Evolutionary conservation across 2,329 filamentous ascomycete genomes (phyloP).

Genomic region (Phialophora verrucosa): DNA sequence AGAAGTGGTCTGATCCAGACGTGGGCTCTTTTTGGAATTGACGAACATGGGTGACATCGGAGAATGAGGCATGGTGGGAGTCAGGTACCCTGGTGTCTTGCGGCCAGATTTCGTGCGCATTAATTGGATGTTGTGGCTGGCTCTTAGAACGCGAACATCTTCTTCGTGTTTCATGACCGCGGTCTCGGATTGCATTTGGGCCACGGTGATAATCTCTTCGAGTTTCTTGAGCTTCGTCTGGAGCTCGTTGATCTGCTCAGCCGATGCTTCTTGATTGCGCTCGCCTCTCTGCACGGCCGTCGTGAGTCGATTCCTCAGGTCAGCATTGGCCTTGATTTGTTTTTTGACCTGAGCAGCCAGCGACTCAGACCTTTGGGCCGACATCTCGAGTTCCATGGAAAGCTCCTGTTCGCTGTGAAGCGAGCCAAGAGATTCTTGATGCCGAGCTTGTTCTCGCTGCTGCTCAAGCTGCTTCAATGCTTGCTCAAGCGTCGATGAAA

Average conservation of each 20-base stretch:
- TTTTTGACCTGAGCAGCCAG: slow-evolving; percentile 78
- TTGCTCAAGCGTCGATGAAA: slow-evolving; percentile 68
- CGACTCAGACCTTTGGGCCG: slow-evolving; percentile 77
- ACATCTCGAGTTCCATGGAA: slow-evolving; percentile 72
- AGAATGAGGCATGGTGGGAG: slow-evolving; percentile 60
- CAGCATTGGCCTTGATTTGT: slow-evolving; percentile 78
- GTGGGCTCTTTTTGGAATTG: slow-evolving; percentile 59
- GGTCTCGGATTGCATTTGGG: slow-evolving; percentile 86
- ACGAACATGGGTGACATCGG: slow-evolving; percentile 68
- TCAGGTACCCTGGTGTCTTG: slow-evolving; percentile 48
- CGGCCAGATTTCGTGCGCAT: slow-evolving; percentile 68
- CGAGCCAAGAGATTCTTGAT: slow-evolving; percentile 68
- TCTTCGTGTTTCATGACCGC: slow-evolving; percentile 83
- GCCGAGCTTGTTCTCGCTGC: slow-evolving; percentile 64
- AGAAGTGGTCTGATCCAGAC: slow-evolving; percentile 65
- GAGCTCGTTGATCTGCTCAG: slow-evolving; percentile 79
- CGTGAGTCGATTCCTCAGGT: slow-evolving; percentile 75
- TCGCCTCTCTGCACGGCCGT: slow-evolving; percentile 84
- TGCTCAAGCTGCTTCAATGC: slow-evolving; percentile 77
- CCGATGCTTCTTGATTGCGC: slow-evolving; percentile 78
- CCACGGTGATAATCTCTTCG: slow-evolving; percentile 81
- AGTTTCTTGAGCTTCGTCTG: slow-evolving; percentile 79
- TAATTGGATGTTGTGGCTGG: slow-evolving; percentile 77
- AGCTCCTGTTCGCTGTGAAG: slow-evolving; percentile 71
- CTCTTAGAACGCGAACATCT: slow-evolving; percentile 75